Conservation (phyloP, 495 filamentous ascomycete species). For the Aspergillus funiculosus region DNA sequence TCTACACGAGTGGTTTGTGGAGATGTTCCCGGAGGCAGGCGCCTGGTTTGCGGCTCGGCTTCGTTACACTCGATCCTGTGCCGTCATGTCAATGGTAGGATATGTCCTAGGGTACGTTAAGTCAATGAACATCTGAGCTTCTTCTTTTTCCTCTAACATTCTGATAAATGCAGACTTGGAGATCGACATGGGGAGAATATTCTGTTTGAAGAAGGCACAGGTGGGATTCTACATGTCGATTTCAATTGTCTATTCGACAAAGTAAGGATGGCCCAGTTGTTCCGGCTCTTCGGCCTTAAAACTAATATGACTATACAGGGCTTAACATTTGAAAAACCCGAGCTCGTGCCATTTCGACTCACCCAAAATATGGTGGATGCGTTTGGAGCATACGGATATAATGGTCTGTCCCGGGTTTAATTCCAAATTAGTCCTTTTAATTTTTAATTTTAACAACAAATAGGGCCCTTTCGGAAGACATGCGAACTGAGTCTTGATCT, state of each 20-base stretch:
- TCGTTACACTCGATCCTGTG: constrained; percentile 84
- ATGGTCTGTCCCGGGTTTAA: constrained; percentile 40
- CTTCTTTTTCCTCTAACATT: background rate
- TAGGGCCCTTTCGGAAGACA: constrained; percentile 80
- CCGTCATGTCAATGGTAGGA: constrained; percentile 97
- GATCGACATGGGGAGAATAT: constrained; percentile 99
- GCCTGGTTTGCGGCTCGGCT: constrained; percentile 90
- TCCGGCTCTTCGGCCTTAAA: background rate
- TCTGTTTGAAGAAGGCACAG: constrained; percentile 87
- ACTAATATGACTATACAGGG: constrained; percentile 43
- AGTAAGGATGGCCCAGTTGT: constrained; percentile 20
- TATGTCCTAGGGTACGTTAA: constrained; percentile 70
- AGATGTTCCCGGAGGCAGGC: constrained; percentile 87
- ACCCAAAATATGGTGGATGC: constrained; percentile 98
- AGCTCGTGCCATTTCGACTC: constrained; percentile 93
- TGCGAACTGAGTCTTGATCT: constrained; percentile 81
- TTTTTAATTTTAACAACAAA: constrained; percentile 7
- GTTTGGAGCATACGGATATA: constrained; percentile 88
- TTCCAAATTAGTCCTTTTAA: background rate
- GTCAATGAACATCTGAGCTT: background rate
- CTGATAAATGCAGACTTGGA: constrained; percentile 53
- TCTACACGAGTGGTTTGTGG: constrained; percentile 89
- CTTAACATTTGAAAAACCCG: constrained; percentile 88
- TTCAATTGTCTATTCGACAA: constrained; percentile 99
- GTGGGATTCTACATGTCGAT: constrained; percentile 94